Evolutionary conservation across 2,329 filamentous ascomycete species (phyloP).

Genomic region (Incumbomyces delicatus): DNA sequence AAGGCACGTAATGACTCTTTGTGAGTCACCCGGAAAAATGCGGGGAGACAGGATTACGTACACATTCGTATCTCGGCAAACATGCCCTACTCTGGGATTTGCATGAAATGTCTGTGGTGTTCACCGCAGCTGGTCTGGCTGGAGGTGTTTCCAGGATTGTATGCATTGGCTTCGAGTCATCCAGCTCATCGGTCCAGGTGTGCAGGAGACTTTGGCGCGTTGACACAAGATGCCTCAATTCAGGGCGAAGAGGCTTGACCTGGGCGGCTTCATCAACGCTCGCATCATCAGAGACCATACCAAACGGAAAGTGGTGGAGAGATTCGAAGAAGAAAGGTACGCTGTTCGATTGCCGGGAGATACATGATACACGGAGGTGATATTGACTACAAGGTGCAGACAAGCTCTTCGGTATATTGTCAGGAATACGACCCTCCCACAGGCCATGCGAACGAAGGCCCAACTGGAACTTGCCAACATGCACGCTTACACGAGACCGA

Average conservation of each 20-base stretch:
- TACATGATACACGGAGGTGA: neutral
- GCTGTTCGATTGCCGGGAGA: conserved; percentile 8
- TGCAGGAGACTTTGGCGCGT: too few species aligned
- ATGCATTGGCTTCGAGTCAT: neutral
- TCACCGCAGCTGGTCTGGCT: neutral
- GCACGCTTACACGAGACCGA: conserved; percentile 89
- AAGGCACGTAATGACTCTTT: too few species aligned
- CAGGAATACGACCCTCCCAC: conserved; percentile 78
- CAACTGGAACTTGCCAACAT: conserved; percentile 89
- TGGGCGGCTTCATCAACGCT: conserved; percentile 79
- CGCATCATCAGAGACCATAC: conserved; percentile 87
- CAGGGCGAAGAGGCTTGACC: conserved; percentile 77
- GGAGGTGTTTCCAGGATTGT: too few species aligned
- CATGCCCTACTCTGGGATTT: too few species aligned
- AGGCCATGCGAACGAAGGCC: conserved; percentile 75
- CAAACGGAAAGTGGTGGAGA: conserved; percentile 85
- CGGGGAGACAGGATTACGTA: too few species aligned
- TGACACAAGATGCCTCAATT: conserved; percentile 62
- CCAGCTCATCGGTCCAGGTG: neutral
- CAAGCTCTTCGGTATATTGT: conserved; percentile 91
- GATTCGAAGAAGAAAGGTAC: conserved; percentile 81
- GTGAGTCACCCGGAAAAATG: too few species aligned
- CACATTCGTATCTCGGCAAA: too few species aligned
- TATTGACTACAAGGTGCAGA: conserved; percentile 37
- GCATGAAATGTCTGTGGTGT: too few species aligned